Base-by-base conservation (phyloP, 768 basidiomycete species). In the Gymnopilus junonius region DNA sequence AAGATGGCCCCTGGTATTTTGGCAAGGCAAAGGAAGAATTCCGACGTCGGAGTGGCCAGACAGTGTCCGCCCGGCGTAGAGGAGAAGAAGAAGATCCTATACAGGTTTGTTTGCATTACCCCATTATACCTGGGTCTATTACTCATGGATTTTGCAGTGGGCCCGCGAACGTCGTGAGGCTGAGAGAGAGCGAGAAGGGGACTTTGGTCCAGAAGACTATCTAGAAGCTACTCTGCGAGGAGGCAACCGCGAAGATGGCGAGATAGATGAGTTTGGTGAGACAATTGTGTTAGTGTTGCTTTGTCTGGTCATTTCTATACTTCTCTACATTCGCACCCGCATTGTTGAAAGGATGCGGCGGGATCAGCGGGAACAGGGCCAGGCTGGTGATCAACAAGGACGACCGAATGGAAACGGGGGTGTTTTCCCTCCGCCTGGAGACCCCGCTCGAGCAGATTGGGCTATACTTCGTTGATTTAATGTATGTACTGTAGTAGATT, bases 1-100 rank as follows among this genome's bases (percentile, higher is more conserved):
- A 90, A 51, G 89, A 87, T 12, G 87, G 85, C 4, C 81, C 86
- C 6, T 94, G 93, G 93, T 93, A 94, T 69, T 74, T 93, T 42
- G 93, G 93, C 8, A 93, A 90, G 69, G 92, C 93, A 4, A 85
- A 84, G 64, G 93, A 94, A 60, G 90, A 94, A 58, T 92, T 91
- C 71, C 81, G 81, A 63, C 85, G 88, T 23, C 78, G 80, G 63
- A 80, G 74, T 55, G 78, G 79, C 1, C 80, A 83, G 55, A 70
- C 69, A n/a, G 67, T 51, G 48, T 17, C 63, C 25, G 65, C 75
- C 61, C 61, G 68, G 53, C 73, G 67, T 50, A 77, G 78, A 40
- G 75, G 70, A 25, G 85, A 84, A 39, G 91, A 90, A 20, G 91
- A 91, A 58, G 88, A 92, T 70, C 90, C 85, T 1, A 84, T 93